A percentile compares a stretch with the other conserved stretches of the same genome.
Evolutionary conservation across 768 basidiomycete species (phyloP).

Genomic region (Collybiopsis confluens): DNA sequence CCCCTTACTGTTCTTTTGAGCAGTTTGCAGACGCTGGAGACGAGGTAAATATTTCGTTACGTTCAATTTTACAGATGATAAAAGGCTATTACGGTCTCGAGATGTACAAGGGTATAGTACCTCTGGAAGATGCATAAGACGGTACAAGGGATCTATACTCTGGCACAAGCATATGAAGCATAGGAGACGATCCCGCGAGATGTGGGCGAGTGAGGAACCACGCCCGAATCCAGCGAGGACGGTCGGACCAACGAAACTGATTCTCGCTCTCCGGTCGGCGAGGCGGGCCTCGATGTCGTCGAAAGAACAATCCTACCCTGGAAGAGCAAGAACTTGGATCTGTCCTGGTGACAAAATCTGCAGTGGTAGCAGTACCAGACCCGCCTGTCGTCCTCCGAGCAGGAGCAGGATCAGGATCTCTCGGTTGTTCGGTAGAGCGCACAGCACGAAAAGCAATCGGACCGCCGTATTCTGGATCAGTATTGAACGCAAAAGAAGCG

Average conservation of each 20-base stretch:
- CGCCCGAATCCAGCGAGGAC: neutral
- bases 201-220: slow-evolving; percentile 7
- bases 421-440: neutral
- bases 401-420: too few relatives aligned
- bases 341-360: too few relatives aligned
- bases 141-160: slow-evolving; percentile 1
- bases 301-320: too few relatives aligned
- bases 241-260: slow-evolving; percentile 1
- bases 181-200: slow-evolving; percentile 1
- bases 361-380: too few relatives aligned
- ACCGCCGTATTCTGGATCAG: slow-evolving; percentile 1
- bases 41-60: too few relatives aligned
- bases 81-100: neutral
- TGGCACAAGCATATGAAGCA: neutral
- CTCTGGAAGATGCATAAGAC: slow-evolving; percentile 1
- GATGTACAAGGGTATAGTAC: slow-evolving; percentile 1
- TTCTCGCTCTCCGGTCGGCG: neutral
- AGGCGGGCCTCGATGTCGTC: too few relatives aligned
- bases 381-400: too few relatives aligned
- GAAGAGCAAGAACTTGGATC: too few relatives aligned
- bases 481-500: neutral
- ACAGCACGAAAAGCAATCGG: neutral
- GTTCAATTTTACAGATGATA: too few relatives aligned
- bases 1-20: too few relatives aligned
- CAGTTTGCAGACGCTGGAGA: too few relatives aligned